Percentiles rank a stretch among this genome's conserved stretches.
Evolutionary conservation across 2,329 filamentous ascomycete genomes (phyloP).

Genomic region (Alternaria sp.): DNA sequence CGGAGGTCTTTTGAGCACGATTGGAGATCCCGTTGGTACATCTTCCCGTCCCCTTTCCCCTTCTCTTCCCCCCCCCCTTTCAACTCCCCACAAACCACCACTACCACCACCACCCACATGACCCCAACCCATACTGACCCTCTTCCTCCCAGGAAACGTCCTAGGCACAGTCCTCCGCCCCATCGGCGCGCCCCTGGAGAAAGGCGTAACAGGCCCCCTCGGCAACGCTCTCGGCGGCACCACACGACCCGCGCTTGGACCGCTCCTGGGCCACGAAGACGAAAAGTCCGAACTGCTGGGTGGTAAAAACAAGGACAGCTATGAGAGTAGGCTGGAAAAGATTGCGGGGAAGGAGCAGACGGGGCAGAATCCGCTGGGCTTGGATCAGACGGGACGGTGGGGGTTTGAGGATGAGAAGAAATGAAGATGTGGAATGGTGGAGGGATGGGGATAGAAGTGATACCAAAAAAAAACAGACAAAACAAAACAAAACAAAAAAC

Average conservation of each 20-base stretch:
- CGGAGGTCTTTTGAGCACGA: slow-evolving; percentile 40
- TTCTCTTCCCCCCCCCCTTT: neutral
- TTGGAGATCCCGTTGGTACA: slow-evolving; percentile 47
- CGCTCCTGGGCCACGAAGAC: slow-evolving; percentile 46
- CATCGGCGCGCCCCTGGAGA: slow-evolving; percentile 51
- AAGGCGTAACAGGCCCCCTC: slow-evolving; percentile 49
- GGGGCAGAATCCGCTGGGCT: slow-evolving; percentile 51
- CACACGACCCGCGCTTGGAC: slow-evolving; percentile 49
- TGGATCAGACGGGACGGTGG: slow-evolving; percentile 51
- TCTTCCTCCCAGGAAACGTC: slow-evolving; percentile 41
- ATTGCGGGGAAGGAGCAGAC: slow-evolving; percentile 53
- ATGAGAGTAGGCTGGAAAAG: slow-evolving; percentile 46
- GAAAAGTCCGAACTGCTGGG: slow-evolving; percentile 51
- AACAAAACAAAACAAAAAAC: too few species aligned
- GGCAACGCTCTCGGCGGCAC: slow-evolving; percentile 49
- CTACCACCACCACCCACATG: neutral
- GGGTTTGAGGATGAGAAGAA: slow-evolving; percentile 46
- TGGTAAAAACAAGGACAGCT: slow-evolving; percentile 53
- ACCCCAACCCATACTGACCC: slow-evolving; percentile 8
- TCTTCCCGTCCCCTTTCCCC: neutral
- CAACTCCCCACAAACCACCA: neutral
- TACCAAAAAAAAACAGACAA: too few species aligned
- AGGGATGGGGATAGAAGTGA: neutral
- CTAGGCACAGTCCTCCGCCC: slow-evolving; percentile 52
- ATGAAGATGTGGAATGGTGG: slow-evolving; percentile 1